phyloP scores from a whole-genome alignment of 495 filamentous ascomycete genomes.

The Melanomma pulvis-pyrius region DNA sequence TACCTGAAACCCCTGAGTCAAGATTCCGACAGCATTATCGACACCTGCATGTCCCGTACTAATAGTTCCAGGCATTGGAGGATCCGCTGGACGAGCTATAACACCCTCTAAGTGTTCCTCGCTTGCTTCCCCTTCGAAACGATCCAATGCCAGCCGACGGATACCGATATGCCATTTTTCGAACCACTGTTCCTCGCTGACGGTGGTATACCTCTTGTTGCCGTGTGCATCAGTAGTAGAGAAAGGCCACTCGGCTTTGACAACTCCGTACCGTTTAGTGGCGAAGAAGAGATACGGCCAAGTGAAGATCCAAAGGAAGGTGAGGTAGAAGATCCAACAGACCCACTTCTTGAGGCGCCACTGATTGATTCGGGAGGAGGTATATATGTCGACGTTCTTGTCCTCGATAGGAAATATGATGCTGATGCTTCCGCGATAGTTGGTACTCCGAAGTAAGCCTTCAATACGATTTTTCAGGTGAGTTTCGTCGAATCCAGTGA shows the following conservation, averaged over 20 bases:
- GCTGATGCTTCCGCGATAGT: conserved; percentile 60
- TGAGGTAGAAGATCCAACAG: conserved; percentile 61
- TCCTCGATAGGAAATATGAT: conserved; percentile 58
- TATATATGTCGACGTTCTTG: conserved; percentile 56
- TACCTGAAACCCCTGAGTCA: conserved; percentile 32
- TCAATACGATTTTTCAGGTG: conserved; percentile 50
- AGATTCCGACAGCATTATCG: conserved; percentile 36
- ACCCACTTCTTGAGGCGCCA: conserved; percentile 62
- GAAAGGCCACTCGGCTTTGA: conserved; percentile 57
- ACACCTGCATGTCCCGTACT: conserved; percentile 37
- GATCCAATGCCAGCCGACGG: conserved; percentile 30
- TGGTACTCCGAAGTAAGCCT: conserved; percentile 56
- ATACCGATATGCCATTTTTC: conserved; percentile 38
- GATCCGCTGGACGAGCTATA: conserved; percentile 27
- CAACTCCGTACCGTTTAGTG: conserved; percentile 64
- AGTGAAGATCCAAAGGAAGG: conserved; percentile 62
- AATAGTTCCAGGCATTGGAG: conserved; percentile 34
- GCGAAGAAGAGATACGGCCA: conserved; percentile 67
- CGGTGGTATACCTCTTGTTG: conserved; percentile 46
- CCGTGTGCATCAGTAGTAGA: conserved; percentile 42
- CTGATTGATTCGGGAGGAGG: conserved; percentile 56
- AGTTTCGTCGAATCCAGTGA: conserved; percentile 56
- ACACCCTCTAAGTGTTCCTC: conserved; percentile 24
- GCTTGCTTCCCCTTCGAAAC: conserved; percentile 34
- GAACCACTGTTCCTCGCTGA: conserved; percentile 40